These are phyloP conservation scores for Chaetomidium leptoderma DNA, from an alignment of 495 filamentous ascomycete genomes.

Conservation along the genomic window DNA sequence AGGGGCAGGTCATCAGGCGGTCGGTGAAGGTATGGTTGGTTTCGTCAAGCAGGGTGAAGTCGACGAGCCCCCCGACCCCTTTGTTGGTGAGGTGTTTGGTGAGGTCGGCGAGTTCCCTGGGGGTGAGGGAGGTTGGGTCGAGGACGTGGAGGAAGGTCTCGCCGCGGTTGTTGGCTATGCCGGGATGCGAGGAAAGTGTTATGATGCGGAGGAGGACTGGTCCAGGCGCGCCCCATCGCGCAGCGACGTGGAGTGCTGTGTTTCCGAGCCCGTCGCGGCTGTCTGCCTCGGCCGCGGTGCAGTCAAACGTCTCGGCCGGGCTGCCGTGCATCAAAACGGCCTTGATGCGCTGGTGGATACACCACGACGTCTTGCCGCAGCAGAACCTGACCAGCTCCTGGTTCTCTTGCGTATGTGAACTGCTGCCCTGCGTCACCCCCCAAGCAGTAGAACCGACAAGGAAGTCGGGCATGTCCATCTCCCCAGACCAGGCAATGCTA, in stretches of 20 bases:
- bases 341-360: constrained; percentile 21
- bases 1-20: neutral
- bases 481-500: neutral
- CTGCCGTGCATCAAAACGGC: constrained; percentile 7
- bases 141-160: constrained; percentile 22
- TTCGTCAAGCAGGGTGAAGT: constrained; percentile 9
- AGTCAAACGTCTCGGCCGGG: constrained; percentile 12
- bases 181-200: neutral
- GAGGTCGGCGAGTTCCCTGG: constrained; percentile 3
- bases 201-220: constrained; percentile 17
- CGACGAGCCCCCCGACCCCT: too few relatives aligned
- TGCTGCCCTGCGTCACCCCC: too few relatives aligned
- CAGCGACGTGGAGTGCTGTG: constrained; percentile 17
- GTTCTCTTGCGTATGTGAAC: constrained; percentile 8
- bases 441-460: too few relatives aligned
- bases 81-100: constrained; percentile 4
- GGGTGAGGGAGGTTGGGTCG: constrained; percentile 7
- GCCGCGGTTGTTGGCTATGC: constrained; percentile 11
- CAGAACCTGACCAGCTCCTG: constrained; percentile 17
- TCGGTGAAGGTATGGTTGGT: constrained; percentile 2
- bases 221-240: constrained; percentile 18
- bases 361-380: constrained; percentile 16
- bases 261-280: constrained; percentile 17
- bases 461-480: neutral
- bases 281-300: constrained; percentile 12